Evolutionary conservation across 2,329 filamentous ascomycete genomes (phyloP).

Genomic region (Akanthomyces muscarius): DNA sequence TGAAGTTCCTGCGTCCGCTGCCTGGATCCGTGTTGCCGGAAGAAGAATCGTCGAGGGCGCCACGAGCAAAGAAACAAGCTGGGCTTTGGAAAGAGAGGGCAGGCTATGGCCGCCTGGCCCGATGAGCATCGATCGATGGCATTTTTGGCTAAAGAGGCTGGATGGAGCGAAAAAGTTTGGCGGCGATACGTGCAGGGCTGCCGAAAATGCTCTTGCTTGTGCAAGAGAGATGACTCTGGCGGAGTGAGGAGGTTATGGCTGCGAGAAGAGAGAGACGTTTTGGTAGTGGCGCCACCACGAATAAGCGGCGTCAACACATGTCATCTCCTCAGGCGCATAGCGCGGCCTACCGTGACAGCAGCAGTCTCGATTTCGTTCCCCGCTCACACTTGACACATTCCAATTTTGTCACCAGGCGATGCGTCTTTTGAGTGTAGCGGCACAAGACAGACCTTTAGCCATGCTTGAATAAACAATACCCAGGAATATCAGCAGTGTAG

Average conservation of each 20-base stretch:
- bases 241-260: not conserved
- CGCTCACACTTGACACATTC: too few relatives aligned
- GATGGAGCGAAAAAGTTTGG: not conserved
- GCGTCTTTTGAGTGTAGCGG: too few relatives aligned
- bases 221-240: not conserved
- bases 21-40: not conserved
- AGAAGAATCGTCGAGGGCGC: not conserved
- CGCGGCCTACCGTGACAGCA: too few relatives aligned
- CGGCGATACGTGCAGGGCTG: not conserved
- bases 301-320: too few relatives aligned
- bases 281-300: too few relatives aligned
- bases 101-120: not conserved
- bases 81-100: not conserved
- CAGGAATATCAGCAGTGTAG: too few relatives aligned
- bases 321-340: too few relatives aligned
- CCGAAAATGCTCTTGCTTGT: not conserved
- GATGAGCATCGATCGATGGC: not conserved
- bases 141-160: not conserved
- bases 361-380: too few relatives aligned
- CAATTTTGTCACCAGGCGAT: too few relatives aligned
- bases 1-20: not conserved
- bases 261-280: not conserved
- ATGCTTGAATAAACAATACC: too few relatives aligned
- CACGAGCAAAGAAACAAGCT: not conserved
- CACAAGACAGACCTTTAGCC: too few relatives aligned